Evolutionary conservation across 2,329 filamentous ascomycete species (phyloP).

Genomic region (Rutstroemia sydowiana): DNA sequence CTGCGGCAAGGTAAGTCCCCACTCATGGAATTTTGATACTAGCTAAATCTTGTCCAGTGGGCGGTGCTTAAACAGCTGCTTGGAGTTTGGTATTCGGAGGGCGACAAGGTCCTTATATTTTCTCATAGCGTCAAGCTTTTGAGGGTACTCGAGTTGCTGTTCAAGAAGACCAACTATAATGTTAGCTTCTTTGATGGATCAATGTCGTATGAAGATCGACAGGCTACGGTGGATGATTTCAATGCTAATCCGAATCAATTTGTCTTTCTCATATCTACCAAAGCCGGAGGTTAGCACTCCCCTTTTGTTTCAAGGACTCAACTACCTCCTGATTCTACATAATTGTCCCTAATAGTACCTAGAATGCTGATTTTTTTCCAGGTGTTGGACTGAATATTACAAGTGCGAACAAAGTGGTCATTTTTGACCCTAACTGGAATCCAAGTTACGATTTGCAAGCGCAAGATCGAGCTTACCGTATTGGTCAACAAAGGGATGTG

Average conservation of each 20-base stretch:
- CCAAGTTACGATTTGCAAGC: conserved; percentile 91
- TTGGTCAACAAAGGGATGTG: conserved; percentile 86
- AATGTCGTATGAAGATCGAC: conserved; percentile 75
- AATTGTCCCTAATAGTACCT: neutral
- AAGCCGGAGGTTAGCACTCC: conserved; percentile 56
- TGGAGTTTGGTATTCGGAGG: conserved; percentile 80
- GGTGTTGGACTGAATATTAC: conserved; percentile 92
- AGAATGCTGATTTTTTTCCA: conserved; percentile 7
- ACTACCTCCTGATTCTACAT: neutral
- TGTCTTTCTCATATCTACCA: conserved; percentile 91
- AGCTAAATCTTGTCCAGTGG: conserved; percentile 48
- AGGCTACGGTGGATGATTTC: conserved; percentile 79
- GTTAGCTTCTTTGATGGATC: conserved; percentile 86
- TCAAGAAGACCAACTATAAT: conserved; percentile 82
- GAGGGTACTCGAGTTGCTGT: conserved; percentile 75
- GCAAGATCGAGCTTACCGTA: conserved; percentile 92
- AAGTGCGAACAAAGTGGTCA: conserved; percentile 94
- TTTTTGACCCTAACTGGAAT: conserved; percentile 97
- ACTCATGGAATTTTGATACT: neutral
- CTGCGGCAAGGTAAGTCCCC: conserved; percentile 63
- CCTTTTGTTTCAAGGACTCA: neutral
- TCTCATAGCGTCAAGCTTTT: conserved; percentile 84
- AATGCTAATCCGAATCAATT: conserved; percentile 83
- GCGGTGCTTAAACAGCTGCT: conserved; percentile 80
- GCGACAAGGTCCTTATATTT: conserved; percentile 93